Conservation (phyloP, 2,329 filamentous ascomycete species). For the Trichoderma simmonsii region DNA sequence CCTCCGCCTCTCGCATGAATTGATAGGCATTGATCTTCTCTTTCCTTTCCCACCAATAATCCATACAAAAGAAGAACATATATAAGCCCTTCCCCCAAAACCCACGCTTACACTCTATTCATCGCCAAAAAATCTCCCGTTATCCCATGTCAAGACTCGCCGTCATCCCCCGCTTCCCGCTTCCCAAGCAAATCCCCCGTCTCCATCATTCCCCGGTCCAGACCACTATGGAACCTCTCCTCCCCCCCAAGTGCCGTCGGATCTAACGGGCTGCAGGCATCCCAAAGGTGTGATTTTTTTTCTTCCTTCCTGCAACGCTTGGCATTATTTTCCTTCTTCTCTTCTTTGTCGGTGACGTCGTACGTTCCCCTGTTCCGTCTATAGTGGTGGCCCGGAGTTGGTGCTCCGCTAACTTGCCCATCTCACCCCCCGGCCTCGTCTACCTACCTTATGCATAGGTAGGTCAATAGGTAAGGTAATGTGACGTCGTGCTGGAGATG, state of each 20-base stretch:
- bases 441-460: too few relatives aligned
- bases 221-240: constrained; percentile 28
- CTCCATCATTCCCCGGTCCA: constrained; percentile 26
- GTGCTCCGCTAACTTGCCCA: background rate
- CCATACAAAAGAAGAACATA: background rate
- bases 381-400: background rate
- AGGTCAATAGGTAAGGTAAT: background rate
- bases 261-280: constrained; percentile 12
- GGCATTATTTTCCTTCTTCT: background rate
- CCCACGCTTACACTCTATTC: background rate
- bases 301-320: background rate
- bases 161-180: background rate
- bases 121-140: background rate
- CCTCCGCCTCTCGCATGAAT: background rate
- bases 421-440: background rate
- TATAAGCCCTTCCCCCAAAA: background rate
- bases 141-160: background rate
- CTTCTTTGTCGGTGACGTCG: background rate
- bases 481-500: background rate
- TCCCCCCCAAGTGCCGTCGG: background rate
- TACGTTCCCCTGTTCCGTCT: background rate
- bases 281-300: background rate
- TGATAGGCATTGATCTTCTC: background rate
- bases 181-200: background rate
- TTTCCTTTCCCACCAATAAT: background rate